Conservation (phyloP, 192 early-diverging fungal species). For the Mortierella hygrophila region DNA sequence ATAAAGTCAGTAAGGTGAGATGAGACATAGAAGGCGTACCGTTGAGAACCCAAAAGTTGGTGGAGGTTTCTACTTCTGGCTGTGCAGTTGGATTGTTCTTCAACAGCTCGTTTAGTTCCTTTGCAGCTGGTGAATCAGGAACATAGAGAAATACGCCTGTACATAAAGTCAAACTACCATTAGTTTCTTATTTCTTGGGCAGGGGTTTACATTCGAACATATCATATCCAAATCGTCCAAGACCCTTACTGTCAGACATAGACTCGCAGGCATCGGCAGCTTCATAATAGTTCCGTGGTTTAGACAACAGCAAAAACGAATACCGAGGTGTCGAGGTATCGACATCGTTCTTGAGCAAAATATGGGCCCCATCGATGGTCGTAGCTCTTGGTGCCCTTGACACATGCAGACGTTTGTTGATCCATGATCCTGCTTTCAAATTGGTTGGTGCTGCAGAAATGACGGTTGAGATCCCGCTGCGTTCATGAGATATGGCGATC, state of each 20-base stretch:
- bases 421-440: neutral
- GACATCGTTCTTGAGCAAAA: constrained; percentile 36
- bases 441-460: constrained; percentile 5
- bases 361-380: constrained; percentile 25
- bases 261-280: constrained; percentile 8
- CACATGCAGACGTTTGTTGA: constrained; percentile 6
- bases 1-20: neutral
- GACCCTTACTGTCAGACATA: constrained; percentile 14
- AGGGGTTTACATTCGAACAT: neutral
- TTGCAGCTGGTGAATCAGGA: neutral
- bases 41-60: constrained; percentile 21
- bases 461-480: neutral
- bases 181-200: neutral
- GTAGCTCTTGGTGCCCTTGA: constrained; percentile 15
- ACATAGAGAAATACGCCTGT: constrained; percentile 10
- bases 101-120: neutral
- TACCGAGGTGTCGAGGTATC: constrained; percentile 14
- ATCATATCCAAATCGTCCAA: neutral
- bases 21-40: neutral
- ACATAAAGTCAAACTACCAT: neutral
- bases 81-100: constrained; percentile 10
- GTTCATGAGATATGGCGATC: neutral
- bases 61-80: neutral
- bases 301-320: constrained; percentile 25
- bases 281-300: constrained; percentile 16